phyloP scores from a whole-genome alignment of 257 asterid genomes.

The Lycium ferocissimum region DNA sequence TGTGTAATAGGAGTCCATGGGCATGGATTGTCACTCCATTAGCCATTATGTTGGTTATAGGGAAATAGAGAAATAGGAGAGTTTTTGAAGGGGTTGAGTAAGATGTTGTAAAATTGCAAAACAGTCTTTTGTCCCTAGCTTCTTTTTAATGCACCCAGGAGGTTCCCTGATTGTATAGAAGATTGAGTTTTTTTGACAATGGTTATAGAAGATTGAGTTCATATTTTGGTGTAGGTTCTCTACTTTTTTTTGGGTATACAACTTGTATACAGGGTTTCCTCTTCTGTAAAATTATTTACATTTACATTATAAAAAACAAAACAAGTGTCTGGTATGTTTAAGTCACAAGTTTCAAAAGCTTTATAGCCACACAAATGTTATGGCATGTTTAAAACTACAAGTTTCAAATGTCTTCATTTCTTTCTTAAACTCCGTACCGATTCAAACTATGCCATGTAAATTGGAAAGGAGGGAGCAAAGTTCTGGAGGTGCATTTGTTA shows the following conservation, averaged over 20 bases:
- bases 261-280: not conserved
- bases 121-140: not conserved
- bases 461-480: not conserved
- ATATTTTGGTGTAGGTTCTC: conserved; percentile 1
- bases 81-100: not conserved
- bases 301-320: not conserved
- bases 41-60: conserved; percentile 9
- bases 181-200: not conserved
- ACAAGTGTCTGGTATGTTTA: not conserved
- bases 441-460: not conserved
- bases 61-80: not conserved
- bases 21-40: not conserved
- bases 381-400: not conserved
- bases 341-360: conserved; percentile 2
- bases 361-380: not conserved
- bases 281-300: not conserved
- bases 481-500: not conserved
- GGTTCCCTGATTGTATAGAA: not conserved
- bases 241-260: not conserved
- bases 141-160: not conserved
- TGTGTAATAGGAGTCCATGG: not conserved
- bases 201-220: not conserved
- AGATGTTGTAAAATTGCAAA: not conserved
- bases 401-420: not conserved
- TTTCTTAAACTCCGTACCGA: not conserved